These are phyloP conservation scores for Orbilia javanica DNA, from an alignment of 2,329 filamentous ascomycete species.

Conservation along the genomic window DNA sequence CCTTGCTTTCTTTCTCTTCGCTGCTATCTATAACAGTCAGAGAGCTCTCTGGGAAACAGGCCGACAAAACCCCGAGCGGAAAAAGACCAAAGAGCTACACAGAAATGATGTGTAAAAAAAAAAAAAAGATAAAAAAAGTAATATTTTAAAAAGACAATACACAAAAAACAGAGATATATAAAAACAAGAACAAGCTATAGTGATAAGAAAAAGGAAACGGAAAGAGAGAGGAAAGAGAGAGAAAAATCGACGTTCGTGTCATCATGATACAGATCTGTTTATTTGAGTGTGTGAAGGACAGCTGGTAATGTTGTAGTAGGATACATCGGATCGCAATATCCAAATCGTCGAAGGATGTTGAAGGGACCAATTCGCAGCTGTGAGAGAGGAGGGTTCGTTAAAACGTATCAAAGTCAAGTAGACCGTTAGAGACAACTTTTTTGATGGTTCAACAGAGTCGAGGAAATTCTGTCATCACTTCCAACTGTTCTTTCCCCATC, in stretches of 20 bases:
- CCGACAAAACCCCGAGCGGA: not conserved
- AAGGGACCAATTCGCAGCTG: slow-evolving; percentile 16
- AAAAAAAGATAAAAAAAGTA: slow-evolving; percentile 59
- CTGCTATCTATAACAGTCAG: not conserved
- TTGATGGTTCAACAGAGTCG: slow-evolving; percentile 59
- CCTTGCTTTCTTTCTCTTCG: not conserved
- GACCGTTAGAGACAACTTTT: slow-evolving; percentile 59
- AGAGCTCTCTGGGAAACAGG: slow-evolving; percentile 3
- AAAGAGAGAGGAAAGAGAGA: slow-evolving; percentile 59
- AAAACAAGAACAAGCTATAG: not conserved
- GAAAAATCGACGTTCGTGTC: slow-evolving; percentile 50
- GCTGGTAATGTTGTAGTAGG: slow-evolving; percentile 13
- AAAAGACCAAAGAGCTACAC: slow-evolving; percentile 62
- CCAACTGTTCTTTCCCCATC: slow-evolving; percentile 46
- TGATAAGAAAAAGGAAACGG: slow-evolving; percentile 42
- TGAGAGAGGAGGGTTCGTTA: slow-evolving; percentile 44
- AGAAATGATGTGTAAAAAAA: slow-evolving; percentile 60
- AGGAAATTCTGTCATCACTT: slow-evolving; percentile 55
- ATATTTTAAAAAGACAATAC: slow-evolving; percentile 32
- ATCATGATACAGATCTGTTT: slow-evolving; percentile 58
- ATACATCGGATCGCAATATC: slow-evolving; percentile 7
- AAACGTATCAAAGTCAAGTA: slow-evolving; percentile 56
- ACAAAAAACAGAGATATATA: slow-evolving; percentile 18
- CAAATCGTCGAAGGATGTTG: slow-evolving; percentile 26
- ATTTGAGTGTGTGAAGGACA: slow-evolving; percentile 34